Evolutionary conservation across 441 rosid genomes (phyloP), one percentile per base, ranked within the genome.

Genomic region (Populus trichocarpa): DNA sequence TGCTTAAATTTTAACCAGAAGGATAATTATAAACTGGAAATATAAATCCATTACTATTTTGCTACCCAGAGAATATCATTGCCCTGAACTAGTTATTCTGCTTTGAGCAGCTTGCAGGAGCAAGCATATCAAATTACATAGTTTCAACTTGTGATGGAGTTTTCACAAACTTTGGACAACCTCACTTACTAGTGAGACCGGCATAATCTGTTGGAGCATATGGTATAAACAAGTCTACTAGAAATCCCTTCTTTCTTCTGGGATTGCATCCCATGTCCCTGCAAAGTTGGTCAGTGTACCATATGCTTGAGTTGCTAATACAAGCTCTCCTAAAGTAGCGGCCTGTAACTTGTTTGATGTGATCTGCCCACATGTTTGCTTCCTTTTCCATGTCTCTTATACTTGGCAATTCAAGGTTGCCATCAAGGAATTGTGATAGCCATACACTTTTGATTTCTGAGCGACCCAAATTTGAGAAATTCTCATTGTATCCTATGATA

Each of bases 261-360:
- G 69, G 76, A n/a, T 81, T 68, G 35, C 18, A 68, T 6, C 80
- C 77, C 76, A 80, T 75, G 73, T 79, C 75, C 30, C 75, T 75
- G 71, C 80, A 73, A 23, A 81, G 42, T 36, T 72, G 83, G 28
- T 76, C 83, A 67, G 1, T 72, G n/a, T 67, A 71, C 83, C 83
- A 81, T 67, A 81, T 40, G 42, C 67, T 61, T 9, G 18, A 16
- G 25, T 6, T 40, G 33, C 76, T 65, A n/a, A 68, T 59, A 38
- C 80, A 76, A 13, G 74, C 40, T 76, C 65, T 68, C 35, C 72
- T 69, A n/a, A 8, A 72, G 46, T 12, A 68, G 18, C n/a, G 23
- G 0, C 77, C 77, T 1, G 73, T 8, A 63, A 3, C 9, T 22
- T 42, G 30, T 20, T 69, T 72, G 36, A 67, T 66, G 71, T 65